Base-by-base conservation (phyloP, 2,329 filamentous ascomycete species). In the Apiospora pterosperma region DNA sequence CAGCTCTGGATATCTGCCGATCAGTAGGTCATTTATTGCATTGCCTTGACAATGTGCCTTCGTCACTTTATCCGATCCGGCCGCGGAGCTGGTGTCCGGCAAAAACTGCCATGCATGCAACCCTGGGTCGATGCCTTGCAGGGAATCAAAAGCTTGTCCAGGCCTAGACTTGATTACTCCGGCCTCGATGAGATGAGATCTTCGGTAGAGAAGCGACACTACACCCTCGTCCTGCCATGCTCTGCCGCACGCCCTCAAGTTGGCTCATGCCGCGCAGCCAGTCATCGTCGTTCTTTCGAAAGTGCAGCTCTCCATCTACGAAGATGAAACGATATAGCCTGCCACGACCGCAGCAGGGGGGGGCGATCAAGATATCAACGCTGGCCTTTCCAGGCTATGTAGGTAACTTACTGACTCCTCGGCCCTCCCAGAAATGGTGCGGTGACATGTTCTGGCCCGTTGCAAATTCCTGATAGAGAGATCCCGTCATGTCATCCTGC, bases 21-120 rank as follows among this genome's bases (percentile, higher is more conserved):
- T 55, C 48, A 55, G 48, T 34, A 28, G 48, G 48, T 28, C 34
- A 14, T 48, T 7, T 21, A 34, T 28, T 7, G 6, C 19, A n/a
- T 31, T 16, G n/a, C 41, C 41, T 21, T 4, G n/a, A 12, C 28
- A 34, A 34, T 19, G 48, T n/a, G 48, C 25, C 16, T n/a, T 34
- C n/a, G n/a, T n/a, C 28, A n/a, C 48, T 55, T 55, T 55, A 55
- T n/a, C 48, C 48, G 48, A 55, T n/a, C 48, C 48, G 48, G 48
- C 5, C 48, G 21, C 48, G 48, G 48, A 55, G 48, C 48, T 34
- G 19, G 48, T 12, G 48, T 55, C 48, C 48, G 28, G 48, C 16
- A n/a, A 55, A 55, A 21, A 28, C 16, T 10, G 25, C 48, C 48
- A 12, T 12, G 48, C 44, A 52, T 19, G 25, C 14, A 14, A 52